Conservation (phyloP, 2,329 filamentous ascomycete species). For the Alternaria arborescens region DNA sequence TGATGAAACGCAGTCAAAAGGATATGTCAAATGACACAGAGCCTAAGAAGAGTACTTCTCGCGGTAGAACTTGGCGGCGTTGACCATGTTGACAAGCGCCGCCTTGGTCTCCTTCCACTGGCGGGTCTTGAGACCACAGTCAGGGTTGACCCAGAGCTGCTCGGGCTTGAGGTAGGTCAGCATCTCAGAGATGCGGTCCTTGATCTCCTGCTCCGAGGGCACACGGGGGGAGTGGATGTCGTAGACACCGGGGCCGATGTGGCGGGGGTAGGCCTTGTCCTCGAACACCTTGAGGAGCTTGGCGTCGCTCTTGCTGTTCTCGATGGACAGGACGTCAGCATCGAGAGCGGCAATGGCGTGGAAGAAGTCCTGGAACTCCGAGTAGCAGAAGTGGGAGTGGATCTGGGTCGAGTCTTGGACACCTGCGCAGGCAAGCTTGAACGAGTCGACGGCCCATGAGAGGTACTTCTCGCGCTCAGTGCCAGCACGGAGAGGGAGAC, state of each 20-base stretch:
- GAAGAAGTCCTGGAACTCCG: conserved; percentile 99
- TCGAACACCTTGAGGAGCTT: conserved; percentile 99
- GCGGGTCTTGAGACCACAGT: conserved; percentile 99
- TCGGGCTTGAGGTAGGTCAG: conserved; percentile 92
- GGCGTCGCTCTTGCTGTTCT: conserved; percentile 99
- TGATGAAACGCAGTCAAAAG: conserved; percentile 43
- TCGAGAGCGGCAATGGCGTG: conserved; percentile 98
- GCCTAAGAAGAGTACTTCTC: conserved; percentile 76
- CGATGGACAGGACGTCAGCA: conserved; percentile 97
- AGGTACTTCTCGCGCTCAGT: conserved; percentile 97
- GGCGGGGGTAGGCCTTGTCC: conserved; percentile 94
- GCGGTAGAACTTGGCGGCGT: conserved; percentile 96
- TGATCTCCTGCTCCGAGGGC: conserved; percentile 97
- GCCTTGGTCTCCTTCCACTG: conserved; percentile 99
- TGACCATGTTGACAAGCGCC: conserved; percentile 94
- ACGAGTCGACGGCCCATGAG: conserved; percentile 95
- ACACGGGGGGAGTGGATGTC: conserved; percentile 99
- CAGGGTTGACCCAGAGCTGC: conserved; percentile 99
- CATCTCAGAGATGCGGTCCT: conserved; percentile 98
- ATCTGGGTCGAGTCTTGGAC: conserved; percentile 97
- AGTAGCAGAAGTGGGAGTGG: conserved; percentile 99
- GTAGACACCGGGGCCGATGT: conserved; percentile 99
- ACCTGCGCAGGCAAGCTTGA: conserved; percentile 93
- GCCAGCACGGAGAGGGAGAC: conserved; percentile 93
- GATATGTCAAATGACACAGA: conserved; percentile 34